Evolutionary conservation across 2,329 filamentous ascomycete species (phyloP), one percentile per base, ranked within the genome.

Genomic region (Alternaria arborescens): DNA sequence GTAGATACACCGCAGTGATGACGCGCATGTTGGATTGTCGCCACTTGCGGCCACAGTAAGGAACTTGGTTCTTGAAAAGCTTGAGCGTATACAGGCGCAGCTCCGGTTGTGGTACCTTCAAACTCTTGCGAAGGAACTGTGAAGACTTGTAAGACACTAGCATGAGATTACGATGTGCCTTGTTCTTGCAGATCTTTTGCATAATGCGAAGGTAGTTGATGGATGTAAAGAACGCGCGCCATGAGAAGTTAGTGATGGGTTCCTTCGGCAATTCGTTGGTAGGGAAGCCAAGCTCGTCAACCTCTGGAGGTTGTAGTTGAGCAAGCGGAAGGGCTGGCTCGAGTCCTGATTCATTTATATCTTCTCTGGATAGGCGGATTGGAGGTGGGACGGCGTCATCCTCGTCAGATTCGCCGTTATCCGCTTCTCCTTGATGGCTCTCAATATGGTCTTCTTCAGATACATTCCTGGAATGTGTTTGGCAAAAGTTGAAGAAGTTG

Each of bases 1-100:
- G 92, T 50, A 99, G 84, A 78, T 97, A 99, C 1, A 99, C 92
- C 4, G 94, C 93, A 0, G 95, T 99, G 75, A 99, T 99, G 73
- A 98, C 94, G 56, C 94, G 91, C 95, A 99, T 99, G 79, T 99
- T 98, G 70, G 89, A 89, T 81, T 98, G 95, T 14, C 95, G 89
- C 95, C 95, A 99, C 82, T 99, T 99, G 43, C 95, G 90, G 22
- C 95, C 94, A 78, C 94, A 98, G 83, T 97, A 99, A 1, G 95
- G 95, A 5, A 99, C 95, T 79, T 99, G 95, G 62, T 93, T 95
- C 80, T 99, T 99, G 88, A 98, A 98, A 0, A 99, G 86, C 80
- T 99, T 99, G 69, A 99, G 87, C 0, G 95, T 97, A 82, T 98
- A 98, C 43, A 97, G 88, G 6, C 95, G 89, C 41, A 99, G 85